A percentile compares a stretch with the other conserved stretches of the same genome.
Evolutionary conservation across 2,329 filamentous ascomycete species (phyloP).

Genomic region (Cladosporium sphaerospermum): DNA sequence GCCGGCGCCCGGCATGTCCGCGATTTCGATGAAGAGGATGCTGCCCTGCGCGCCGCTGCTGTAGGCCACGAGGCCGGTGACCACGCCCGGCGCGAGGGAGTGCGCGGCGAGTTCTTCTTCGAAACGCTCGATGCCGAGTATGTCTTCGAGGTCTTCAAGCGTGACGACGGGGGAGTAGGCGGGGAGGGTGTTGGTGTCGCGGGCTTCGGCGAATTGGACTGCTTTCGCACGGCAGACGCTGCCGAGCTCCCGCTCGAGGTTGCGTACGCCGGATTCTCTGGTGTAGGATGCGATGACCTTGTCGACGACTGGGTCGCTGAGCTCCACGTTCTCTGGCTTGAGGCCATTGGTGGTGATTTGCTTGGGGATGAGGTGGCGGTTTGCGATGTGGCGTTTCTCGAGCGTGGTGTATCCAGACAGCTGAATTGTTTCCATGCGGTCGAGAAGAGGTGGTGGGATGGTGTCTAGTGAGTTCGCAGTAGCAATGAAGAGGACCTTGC

Average conservation of each 20-base stretch:
- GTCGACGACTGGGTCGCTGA: conserved; percentile 79
- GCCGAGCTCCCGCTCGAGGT: conserved; percentile 90
- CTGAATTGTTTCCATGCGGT: conserved; percentile 94
- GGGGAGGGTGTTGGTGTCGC: conserved; percentile 60
- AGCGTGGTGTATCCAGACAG: conserved; percentile 93
- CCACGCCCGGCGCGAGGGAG: conserved; percentile 73
- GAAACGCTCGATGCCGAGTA: conserved; percentile 87
- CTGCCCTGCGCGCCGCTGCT: conserved; percentile 86
- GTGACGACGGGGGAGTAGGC: conserved; percentile 67
- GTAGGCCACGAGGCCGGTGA: conserved; percentile 94
- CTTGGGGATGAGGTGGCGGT: conserved; percentile 90
- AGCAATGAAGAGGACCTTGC: conserved; percentile 94
- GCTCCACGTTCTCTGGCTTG: conserved; percentile 63
- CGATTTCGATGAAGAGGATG: conserved; percentile 97
- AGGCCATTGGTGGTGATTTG: conserved; percentile 90
- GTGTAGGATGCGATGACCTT: conserved; percentile 97
- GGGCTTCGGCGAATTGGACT: conserved; percentile 87
- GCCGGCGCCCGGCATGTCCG: conserved; percentile 91
- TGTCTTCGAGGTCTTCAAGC: conserved; percentile 76
- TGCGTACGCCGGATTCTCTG: conserved; percentile 90
- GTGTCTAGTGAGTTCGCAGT: conserved; percentile 94
- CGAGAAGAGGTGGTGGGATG: conserved; percentile 85
- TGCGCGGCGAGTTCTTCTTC: conserved; percentile 94
- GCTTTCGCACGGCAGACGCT: conserved; percentile 92
- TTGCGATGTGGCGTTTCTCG: conserved; percentile 93